Conservation (phyloP, 164 flowering plant genomes). For the Taxillus chinensis region DNA sequence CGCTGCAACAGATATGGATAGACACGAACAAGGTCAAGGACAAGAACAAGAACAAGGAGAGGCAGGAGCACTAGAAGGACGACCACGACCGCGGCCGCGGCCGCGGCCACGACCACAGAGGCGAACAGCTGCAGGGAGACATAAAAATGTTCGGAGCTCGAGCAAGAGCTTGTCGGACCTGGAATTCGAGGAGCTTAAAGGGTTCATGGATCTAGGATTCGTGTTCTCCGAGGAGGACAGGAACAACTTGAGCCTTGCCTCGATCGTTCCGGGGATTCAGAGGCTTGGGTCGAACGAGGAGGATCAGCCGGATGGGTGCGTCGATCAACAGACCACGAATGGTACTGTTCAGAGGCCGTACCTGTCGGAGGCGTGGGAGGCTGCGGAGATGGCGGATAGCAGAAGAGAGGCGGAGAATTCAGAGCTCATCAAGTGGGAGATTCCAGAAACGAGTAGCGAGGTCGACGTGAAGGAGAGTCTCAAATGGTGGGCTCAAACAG, state of each 20-base stretch:
- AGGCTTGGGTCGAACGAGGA: background rate
- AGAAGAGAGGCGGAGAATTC: slow-evolving; percentile 9
- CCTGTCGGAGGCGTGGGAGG: slow-evolving; percentile 72
- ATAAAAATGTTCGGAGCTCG: background rate
- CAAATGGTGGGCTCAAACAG: slow-evolving; percentile 62
- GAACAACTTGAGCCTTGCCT: slow-evolving; percentile 17
- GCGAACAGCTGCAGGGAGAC: background rate
- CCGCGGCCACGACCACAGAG: background rate
- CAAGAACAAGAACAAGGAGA: background rate
- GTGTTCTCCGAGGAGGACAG: slow-evolving; percentile 27
- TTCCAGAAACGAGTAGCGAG: slow-evolving; percentile 32
- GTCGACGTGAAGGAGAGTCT: slow-evolving; percentile 57
- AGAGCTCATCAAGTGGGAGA: slow-evolving; percentile 35
- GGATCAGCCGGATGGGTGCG: slow-evolving; percentile 1
- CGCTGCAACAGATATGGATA: background rate
- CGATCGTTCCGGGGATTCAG: slow-evolving; percentile 16
- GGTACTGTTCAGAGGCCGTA: slow-evolving; percentile 48
- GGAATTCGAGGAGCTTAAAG: slow-evolving; percentile 26
- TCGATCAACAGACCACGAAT: background rate
- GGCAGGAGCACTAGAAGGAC: background rate
- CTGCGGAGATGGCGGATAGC: slow-evolving; percentile 12
- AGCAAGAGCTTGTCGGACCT: slow-evolving; percentile 30
- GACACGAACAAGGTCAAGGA: background rate
- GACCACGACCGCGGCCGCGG: background rate
- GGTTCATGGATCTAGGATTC: slow-evolving; percentile 35